phyloP scores from a whole-genome alignment of 108 stramenopile species.

The Cylindrotheca fusiformis region DNA sequence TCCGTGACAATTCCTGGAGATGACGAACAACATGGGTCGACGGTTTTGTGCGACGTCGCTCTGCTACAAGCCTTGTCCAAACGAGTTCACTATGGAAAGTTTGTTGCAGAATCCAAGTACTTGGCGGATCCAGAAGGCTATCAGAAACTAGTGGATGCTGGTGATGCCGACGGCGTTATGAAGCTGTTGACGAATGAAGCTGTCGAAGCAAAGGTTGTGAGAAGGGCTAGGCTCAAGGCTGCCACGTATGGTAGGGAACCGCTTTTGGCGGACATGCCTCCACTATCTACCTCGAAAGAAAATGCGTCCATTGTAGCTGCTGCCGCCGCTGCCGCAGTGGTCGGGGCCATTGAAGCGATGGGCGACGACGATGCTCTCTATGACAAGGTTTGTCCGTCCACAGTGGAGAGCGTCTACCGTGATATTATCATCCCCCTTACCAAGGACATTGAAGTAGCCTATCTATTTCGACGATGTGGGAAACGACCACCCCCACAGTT shows the following conservation, averaged over 20 bases:
- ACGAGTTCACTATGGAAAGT: conserved; percentile 96
- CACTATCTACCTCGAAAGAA: conserved; percentile 22
- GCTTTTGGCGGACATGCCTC: conserved; percentile 47
- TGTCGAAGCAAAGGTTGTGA: conserved; percentile 94
- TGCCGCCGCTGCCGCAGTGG: conserved; percentile 76
- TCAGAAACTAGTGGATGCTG: conserved; percentile 81
- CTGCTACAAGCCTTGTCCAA: conserved; percentile 88
- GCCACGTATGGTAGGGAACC: conserved; percentile 93
- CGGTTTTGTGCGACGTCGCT: conserved; percentile 86
- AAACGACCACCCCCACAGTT: conserved; percentile 66
- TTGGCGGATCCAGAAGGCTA: conserved; percentile 81
- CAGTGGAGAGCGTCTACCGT: conserved; percentile 90
- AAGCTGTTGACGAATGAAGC: conserved; percentile 87
- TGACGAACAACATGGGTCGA: conserved; percentile 97
- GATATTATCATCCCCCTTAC: conserved; percentile 97
- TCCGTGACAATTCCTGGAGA: conserved; percentile 75
- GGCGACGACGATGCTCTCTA: conserved; percentile 12
- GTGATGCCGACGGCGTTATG: conserved; percentile 96
- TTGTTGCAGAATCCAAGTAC: conserved; percentile 98
- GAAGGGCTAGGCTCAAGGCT: conserved; percentile 90
- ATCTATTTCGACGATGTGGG: conserved; percentile 87
- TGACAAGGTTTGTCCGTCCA: conserved; percentile 86
- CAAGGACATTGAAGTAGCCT: conserved; percentile 97
- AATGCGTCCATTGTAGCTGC: conserved; percentile 57
- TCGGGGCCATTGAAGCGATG: conserved; percentile 70